phyloP scores from a whole-genome alignment of 768 basidiomycete genomes.

The Melanogaster broomeanus region DNA sequence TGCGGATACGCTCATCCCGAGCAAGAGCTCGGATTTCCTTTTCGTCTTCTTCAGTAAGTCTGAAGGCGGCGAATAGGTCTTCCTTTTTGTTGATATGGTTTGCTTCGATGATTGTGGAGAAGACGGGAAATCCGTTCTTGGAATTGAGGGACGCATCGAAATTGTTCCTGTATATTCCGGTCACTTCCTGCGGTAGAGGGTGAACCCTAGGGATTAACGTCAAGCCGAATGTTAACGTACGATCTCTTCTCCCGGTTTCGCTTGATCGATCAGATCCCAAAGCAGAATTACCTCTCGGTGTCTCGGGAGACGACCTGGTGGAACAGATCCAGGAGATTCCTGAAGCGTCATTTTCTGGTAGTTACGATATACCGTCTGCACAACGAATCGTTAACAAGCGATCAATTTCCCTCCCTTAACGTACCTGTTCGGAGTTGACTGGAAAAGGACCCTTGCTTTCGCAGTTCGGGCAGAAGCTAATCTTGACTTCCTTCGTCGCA shows the following conservation, averaged over 20 bases:
- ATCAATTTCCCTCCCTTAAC: conserved; percentile 13
- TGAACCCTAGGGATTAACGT: conserved; percentile 7
- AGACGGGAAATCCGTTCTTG: conserved; percentile 99
- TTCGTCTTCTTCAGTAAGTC: conserved; percentile 96
- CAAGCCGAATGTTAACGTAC: conserved; percentile 46
- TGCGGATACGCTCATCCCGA: conserved; percentile 91
- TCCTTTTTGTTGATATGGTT: conserved; percentile 99
- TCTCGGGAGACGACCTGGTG: conserved; percentile 93
- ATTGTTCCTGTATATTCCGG: conserved; percentile 97
- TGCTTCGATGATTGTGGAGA: conserved; percentile 96
- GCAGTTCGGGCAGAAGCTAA: conserved; percentile 93
- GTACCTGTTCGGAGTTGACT: conserved; percentile 94
- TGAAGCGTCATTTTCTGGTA: conserved; percentile 99
- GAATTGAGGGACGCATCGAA: conserved; percentile 98
- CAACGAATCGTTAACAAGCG: not conserved
- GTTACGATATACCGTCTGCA: conserved; percentile 94
- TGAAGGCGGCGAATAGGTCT: conserved; percentile 97
- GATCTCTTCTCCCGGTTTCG: conserved; percentile 98
- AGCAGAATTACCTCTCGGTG: conserved; percentile 96
- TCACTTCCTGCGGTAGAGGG: conserved; percentile 72
- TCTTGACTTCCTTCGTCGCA: conserved; percentile 88
- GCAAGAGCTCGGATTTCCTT: conserved; percentile 85
- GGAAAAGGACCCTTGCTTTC: conserved; percentile 94
- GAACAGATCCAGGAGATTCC: conserved; percentile 96
- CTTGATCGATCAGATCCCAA: conserved; percentile 98